Percentiles rank a stretch among this genome's conserved stretches.
These are phyloP conservation scores for Daldinia caldariorum DNA, from an alignment of 495 filamentous ascomycete species.

Conservation along the genomic window DNA sequence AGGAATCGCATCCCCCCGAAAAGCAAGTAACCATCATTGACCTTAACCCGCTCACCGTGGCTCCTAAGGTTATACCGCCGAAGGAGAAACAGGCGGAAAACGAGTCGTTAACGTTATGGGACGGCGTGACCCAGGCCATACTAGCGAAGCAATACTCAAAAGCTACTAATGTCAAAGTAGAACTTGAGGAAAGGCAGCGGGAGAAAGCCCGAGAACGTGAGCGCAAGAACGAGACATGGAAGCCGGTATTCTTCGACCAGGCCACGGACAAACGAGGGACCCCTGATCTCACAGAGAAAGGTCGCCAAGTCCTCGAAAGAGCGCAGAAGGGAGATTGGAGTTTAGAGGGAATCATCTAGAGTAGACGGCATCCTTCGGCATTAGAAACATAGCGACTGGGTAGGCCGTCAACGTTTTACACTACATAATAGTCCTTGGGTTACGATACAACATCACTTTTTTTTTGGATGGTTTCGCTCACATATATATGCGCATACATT, in stretches of 20 bases:
- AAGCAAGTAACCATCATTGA: conserved; percentile 82
- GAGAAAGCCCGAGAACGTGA: conserved; percentile 83
- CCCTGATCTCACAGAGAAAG: conserved; percentile 82
- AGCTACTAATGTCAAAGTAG: conserved; percentile 87
- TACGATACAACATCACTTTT: conserved; percentile 22
- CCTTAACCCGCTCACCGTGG: conserved; percentile 78
- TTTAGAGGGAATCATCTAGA: conserved; percentile 54
- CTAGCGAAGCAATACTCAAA: conserved; percentile 80
- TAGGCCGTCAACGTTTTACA: conserved; percentile 5
- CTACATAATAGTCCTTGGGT: conserved; percentile 37
- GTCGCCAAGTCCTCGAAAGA: conserved; percentile 72
- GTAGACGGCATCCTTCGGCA: background rate
- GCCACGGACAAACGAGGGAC: conserved; percentile 76
- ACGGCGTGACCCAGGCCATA: conserved; percentile 87
- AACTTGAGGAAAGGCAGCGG: conserved; percentile 90
- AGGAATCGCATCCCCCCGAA: conserved; percentile 61
- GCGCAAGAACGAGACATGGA: conserved; percentile 71
- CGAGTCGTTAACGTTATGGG: conserved; percentile 91
- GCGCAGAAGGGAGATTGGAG: conserved; percentile 70
- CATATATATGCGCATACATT: conserved; percentile 41
- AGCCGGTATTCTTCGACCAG: conserved; percentile 89
- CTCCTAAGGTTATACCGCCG: conserved; percentile 81
- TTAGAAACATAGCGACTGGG: conserved; percentile 15
- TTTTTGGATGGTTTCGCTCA: conserved; percentile 40
- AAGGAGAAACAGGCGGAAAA: conserved; percentile 80